Evolutionary conservation across 305 asterid species (phyloP), one percentile per base, ranked within the genome.

Genomic region (Vinca major): DNA sequence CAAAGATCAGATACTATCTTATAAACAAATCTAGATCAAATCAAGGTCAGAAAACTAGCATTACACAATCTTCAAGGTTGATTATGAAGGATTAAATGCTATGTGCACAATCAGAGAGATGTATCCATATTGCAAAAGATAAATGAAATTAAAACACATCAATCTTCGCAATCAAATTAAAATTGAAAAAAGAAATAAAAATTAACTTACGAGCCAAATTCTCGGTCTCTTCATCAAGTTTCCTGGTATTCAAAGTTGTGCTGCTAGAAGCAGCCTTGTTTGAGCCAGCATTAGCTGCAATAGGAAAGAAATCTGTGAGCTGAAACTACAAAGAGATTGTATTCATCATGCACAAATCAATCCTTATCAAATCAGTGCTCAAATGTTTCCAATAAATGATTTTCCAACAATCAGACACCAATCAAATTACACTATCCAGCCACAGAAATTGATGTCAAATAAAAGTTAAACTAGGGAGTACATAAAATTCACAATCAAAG

Each of bases 211-310:
- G 99, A 47, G 99, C 58, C 63, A 93, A 80, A 71, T 86, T 91
- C 71, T 93, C 99, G 0, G 99, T 87, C 19, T 93, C 99, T 68
- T 93, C 99, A 63, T 85, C 99, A 40, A 93, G 95, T 80, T 89
- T 93, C 82, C 95, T 81, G 56, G 99, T 93, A 79, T 93, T 93
- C 68, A 93, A 66, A 10, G 93, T 50, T 21, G 86, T 78, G 52
- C 87, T 82, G 75, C 96, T 88, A 7, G 86, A 80, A 45, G 99
- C 96, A 76, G 97, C 95, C 82, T 84, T 93, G 74, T 93, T 93
- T 7, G 96, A 74, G 47, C 93, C 99, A 0, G 93, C 99, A 62
- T n/a, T 76, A 62, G 96, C 99, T 93, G 95, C 83, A 85, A 33
- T 33, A 67, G 71, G 71, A 11, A 60, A 36, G 71, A 54, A 50